A percentile compares a stretch with the other conserved stretches of the same genome.
phyloP scores from a whole-genome alignment of 306 rosid genomes.

The Castanospermum australe region DNA sequence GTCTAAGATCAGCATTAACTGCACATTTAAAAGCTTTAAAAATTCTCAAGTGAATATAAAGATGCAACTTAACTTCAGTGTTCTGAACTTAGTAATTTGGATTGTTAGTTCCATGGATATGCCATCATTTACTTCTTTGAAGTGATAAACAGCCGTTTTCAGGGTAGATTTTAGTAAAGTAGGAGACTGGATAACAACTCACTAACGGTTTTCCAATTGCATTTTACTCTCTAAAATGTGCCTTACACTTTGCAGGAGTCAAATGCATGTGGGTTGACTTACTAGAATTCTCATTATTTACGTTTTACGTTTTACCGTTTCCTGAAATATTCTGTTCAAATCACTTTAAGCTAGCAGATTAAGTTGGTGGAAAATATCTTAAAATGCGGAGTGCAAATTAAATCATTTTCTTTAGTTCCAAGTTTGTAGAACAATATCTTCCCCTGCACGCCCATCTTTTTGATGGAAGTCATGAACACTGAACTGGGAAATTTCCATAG shows the following conservation, averaged over 20 bases:
- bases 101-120: background rate
- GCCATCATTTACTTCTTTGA: background rate
- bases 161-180: background rate
- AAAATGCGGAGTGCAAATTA: background rate
- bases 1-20: background rate
- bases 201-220: background rate
- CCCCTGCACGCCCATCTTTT: background rate
- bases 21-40: background rate
- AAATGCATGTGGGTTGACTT: constrained; percentile 6
- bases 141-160: background rate
- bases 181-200: background rate
- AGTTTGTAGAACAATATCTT: background rate
- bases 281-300: background rate
- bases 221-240: background rate
- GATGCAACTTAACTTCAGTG: background rate
- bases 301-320: background rate
- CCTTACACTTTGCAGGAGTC: background rate
- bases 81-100: background rate
- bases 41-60: background rate
- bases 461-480: constrained; percentile 5
- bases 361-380: background rate
- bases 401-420: background rate
- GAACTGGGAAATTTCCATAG: background rate
- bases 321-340: background rate
- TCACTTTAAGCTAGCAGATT: background rate